Percentiles rank a stretch among this genome's conserved stretches.
Conservation (phyloP, 2,329 filamentous ascomycete species). For the Neopestalotiopsis clavispora region DNA sequence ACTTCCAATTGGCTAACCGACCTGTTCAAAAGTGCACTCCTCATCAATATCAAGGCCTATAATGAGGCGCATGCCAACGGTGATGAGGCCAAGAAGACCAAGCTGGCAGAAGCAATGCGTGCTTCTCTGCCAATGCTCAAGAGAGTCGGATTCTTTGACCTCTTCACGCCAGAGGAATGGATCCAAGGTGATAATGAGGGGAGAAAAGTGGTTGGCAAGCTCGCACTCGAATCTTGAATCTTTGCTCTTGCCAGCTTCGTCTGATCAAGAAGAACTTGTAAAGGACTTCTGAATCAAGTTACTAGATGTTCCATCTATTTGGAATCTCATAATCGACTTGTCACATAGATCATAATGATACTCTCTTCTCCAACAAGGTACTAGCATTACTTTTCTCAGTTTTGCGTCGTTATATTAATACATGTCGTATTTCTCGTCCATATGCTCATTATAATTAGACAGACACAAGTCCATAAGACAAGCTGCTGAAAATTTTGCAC, state of each 20-base stretch:
- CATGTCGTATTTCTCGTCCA: neutral
- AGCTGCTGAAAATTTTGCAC: neutral
- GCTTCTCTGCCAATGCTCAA: conserved; percentile 29
- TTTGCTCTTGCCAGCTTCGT: conserved; percentile 19
- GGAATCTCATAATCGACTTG: neutral
- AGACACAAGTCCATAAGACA: neutral
- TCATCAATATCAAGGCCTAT: conserved; percentile 32
- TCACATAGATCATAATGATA: neutral
- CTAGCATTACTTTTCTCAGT: neutral
- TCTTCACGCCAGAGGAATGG: conserved; percentile 33
- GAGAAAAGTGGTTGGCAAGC: conserved; percentile 27
- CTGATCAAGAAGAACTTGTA: neutral
- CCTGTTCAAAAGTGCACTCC: conserved; percentile 24
- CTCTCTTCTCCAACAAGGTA: neutral
- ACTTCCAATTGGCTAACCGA: neutral
- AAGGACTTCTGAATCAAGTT: too few relatives aligned
- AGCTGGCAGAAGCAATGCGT: conserved; percentile 27
- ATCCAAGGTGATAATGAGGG: conserved; percentile 30
- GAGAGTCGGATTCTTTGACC: conserved; percentile 31
- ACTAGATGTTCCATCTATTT: neutral
- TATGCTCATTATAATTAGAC: neutral
- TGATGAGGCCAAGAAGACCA: conserved; percentile 23
- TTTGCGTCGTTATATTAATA: neutral
- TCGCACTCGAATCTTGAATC: conserved; percentile 27
- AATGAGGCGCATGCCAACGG: conserved; percentile 28